Evolutionary conservation across 2,329 filamentous ascomycete genomes (phyloP), one percentile per base, ranked within the genome.

Genomic region (Exophiala alcalophila): DNA sequence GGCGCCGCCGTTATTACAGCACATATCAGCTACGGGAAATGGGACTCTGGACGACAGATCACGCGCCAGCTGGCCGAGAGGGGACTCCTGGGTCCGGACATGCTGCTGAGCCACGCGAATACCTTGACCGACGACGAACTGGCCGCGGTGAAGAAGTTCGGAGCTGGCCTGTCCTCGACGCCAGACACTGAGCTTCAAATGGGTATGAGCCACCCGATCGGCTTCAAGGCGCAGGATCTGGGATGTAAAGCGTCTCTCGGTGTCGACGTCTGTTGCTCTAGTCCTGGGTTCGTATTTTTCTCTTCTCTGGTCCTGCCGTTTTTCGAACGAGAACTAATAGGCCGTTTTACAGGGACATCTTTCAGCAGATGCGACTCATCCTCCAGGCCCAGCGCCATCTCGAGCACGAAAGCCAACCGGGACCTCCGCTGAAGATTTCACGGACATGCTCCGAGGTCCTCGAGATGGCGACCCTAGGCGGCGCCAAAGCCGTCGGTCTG

Each of bases 161-260:
- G 44, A 2, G 34, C 47, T 1, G 55, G 45, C 27, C 44, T 60
- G 26, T 59, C 59, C 5, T 43, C 53, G 3, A 62, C 59, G 2
- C 59, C 60, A 4, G 54, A 58, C 19, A 61, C 58, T 6, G 60
- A 62, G 34, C 36, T 60, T 8, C 58, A 61, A 34, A 63, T 63
- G 60, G 59, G 54, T 4, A 55, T 56, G 31, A 55, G 57, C 5
- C 40, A 56, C n/a, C 51, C 54, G 21, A 51, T 61, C 27, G 54
- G 49, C 6, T 61, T 61, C 35, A 50, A 45, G 10, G 41, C 50
- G 0, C 52, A 46, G 11, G 52, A 51, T 15, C 32, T 27, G 2
- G 25, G 39, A 1, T 35, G 37, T 25, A 51, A 44, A 6, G 44
- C 35, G 5, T 54, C 56, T 4, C 33, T 62, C 3, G 57, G 61